Evolutionary conservation across 352 stramenopile species (phyloP), one percentile per base, ranked within the genome.

Genomic region (Phytophthora tubulina): DNA sequence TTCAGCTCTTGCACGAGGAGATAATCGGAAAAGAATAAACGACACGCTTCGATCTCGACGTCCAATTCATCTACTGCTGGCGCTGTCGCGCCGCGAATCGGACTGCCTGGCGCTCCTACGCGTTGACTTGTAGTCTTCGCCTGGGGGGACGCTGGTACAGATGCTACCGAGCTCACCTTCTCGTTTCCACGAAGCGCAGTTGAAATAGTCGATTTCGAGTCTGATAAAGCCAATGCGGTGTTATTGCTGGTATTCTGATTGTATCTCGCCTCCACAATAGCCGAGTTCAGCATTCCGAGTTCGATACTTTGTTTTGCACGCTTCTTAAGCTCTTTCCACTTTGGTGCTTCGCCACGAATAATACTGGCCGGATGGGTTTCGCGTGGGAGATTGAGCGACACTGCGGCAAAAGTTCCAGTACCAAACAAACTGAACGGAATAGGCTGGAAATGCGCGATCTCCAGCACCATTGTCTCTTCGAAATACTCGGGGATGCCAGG

Each of bases 401-500:
- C 89, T 17, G 90, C 84, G 4, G 96, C 81, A 73, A 98, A 99
- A 11, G 97, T 97, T 5, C 94, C 96, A 51, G 80, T 77, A 1
- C 93, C 95, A 56, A 90, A 94, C 6, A 99, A 52, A 17, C 92
- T 91, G 50, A 99, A 95, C 35, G 85, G 83, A 14, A 99, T 78
- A 2, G 96, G 95, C 53, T 98, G 86, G 64, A 99, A 99, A 72
- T 99, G 96, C 4, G 94, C 96, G 39, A 98, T 85, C 66, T 99
- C 93, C 38, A 99, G 78, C 15, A 96, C 65, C n/a, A 99, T 59
- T 1, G 76, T 91, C 63, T 98, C 95, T 38, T 90, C 78, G 42
- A 99, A 92, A 21, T 68, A 69, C 48, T 96, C 88, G 0, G 96
- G 96, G 55, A 98, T 86, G 2, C 91, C 91, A 14, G 96, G 96